phyloP scores from a whole-genome alignment of 2,329 filamentous ascomycete genomes.

The Hypoxylon sp. region DNA sequence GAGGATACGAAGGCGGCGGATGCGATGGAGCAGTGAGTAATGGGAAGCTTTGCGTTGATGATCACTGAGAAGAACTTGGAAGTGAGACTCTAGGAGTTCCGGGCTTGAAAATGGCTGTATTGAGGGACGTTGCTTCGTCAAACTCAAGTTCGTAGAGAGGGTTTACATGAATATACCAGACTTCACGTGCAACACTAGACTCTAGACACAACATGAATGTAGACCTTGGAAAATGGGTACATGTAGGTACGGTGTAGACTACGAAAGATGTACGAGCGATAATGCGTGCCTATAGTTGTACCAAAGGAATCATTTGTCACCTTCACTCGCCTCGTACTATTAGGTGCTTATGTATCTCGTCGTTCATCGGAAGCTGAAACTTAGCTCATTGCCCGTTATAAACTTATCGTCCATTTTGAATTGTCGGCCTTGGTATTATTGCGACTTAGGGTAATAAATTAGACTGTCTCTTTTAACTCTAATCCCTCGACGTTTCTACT shows the following conservation, averaged over 20 bases:
- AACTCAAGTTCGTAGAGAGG: conserved; percentile 1
- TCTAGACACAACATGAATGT: too few species aligned
- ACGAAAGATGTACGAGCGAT: too few species aligned
- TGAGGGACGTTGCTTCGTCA: not conserved
- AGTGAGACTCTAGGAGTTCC: too few species aligned
- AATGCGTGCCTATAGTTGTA: not conserved
- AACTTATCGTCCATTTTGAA: not conserved
- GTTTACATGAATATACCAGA: conserved; percentile 13
- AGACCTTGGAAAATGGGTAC: too few species aligned
- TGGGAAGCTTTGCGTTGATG: not conserved
- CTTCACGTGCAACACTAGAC: not conserved
- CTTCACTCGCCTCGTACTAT: not conserved
- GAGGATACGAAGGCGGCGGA: conserved; percentile 54
- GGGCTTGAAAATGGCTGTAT: not conserved
- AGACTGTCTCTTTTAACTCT: not conserved
- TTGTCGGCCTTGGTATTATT: not conserved
- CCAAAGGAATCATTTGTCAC: not conserved
- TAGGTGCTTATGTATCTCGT: too few species aligned
- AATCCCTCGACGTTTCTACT: not conserved
- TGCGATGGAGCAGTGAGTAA: conserved; percentile 65
- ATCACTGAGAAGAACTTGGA: not conserved
- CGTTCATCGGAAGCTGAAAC: not conserved
- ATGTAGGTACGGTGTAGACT: too few species aligned
- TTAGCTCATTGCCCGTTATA: not conserved
- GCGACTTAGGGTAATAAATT: too few species aligned